These are phyloP conservation scores for Leucocoprinus birnbaumii DNA, from an alignment of 768 basidiomycete genomes.

Conservation along the genomic window DNA sequence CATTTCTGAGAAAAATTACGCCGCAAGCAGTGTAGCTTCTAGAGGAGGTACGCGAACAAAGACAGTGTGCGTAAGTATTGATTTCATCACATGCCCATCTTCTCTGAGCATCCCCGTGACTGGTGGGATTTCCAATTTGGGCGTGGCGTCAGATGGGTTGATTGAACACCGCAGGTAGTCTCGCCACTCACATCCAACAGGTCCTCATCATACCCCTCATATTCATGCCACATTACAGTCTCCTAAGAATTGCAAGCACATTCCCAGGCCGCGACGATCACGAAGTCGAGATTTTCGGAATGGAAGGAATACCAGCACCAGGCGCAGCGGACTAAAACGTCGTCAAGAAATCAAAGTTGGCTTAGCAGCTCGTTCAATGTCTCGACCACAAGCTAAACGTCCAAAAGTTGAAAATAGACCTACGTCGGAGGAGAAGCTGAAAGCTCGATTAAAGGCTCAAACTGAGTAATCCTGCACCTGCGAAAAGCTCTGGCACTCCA, in stretches of 20 bases:
- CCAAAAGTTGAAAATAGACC: slow-evolving; percentile 77
- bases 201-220: slow-evolving; percentile 42
- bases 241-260: slow-evolving; percentile 76
- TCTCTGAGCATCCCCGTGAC: too few species aligned
- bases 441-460: slow-evolving; percentile 84
- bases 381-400: slow-evolving; percentile 77
- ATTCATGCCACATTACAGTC: too few species aligned
- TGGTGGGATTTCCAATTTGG: too few species aligned
- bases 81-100: too few species aligned
- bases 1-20: too few species aligned
- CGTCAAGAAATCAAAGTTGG: slow-evolving; percentile 95
- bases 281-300: slow-evolving; percentile 98
- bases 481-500: not conserved
- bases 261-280: slow-evolving; percentile 95
- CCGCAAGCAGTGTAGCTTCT: too few species aligned
- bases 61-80: too few species aligned
- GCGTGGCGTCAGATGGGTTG: too few species aligned
- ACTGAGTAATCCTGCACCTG: slow-evolving; percentile 18
- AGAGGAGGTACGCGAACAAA: too few species aligned
- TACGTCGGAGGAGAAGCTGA: slow-evolving; percentile 80
- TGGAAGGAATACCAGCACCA: slow-evolving; percentile 96
- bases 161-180: slow-evolving; percentile 94
- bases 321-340: slow-evolving; percentile 95
- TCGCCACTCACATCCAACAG: slow-evolving; percentile 97
- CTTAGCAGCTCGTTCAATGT: slow-evolving; percentile 75